These are phyloP conservation scores for Podospora appendiculata DNA, from an alignment of 495 filamentous ascomycete genomes.

Conservation along the genomic window DNA sequence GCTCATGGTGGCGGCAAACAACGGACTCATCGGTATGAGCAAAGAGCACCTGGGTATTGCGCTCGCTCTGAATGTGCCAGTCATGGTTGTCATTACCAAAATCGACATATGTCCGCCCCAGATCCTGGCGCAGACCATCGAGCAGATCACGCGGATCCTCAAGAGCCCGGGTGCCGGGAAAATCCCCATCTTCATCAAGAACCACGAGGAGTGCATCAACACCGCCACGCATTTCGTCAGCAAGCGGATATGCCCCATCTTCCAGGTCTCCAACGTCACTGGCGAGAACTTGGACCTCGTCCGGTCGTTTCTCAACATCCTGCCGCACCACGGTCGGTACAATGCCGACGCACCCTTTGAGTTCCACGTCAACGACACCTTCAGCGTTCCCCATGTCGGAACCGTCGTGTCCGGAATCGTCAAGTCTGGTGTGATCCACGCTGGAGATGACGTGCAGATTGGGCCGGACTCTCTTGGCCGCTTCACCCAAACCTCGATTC, in stretches of 20 bases:
- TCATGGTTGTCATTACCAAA: slow-evolving; percentile 98
- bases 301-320: slow-evolving; percentile 87
- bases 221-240: slow-evolving; percentile 95
- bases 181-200: slow-evolving; percentile 96
- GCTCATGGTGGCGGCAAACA: slow-evolving; percentile 97
- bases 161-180: slow-evolving; percentile 91
- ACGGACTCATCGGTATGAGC: slow-evolving; percentile 94
- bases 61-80: slow-evolving; percentile 87
- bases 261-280: slow-evolving; percentile 97
- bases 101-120: slow-evolving; percentile 98
- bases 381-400: slow-evolving; percentile 96
- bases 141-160: slow-evolving; percentile 83
- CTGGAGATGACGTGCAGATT: slow-evolving; percentile 81
- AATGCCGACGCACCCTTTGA: slow-evolving; percentile 84
- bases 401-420: slow-evolving; percentile 94
- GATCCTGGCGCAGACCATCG: slow-evolving; percentile 87
- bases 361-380: slow-evolving; percentile 94
- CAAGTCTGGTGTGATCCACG: slow-evolving; percentile 79
- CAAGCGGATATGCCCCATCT: slow-evolving; percentile 92
- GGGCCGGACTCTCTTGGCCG: slow-evolving; percentile 89
- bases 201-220: slow-evolving; percentile 82
- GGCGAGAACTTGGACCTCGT: slow-evolving; percentile 74
- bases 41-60: slow-evolving; percentile 97
- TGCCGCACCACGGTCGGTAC: slow-evolving; percentile 92
- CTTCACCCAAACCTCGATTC: slow-evolving; percentile 82